Conservation (phyloP, 768 basidiomycete species). For the Flagelloscypha sp. region DNA sequence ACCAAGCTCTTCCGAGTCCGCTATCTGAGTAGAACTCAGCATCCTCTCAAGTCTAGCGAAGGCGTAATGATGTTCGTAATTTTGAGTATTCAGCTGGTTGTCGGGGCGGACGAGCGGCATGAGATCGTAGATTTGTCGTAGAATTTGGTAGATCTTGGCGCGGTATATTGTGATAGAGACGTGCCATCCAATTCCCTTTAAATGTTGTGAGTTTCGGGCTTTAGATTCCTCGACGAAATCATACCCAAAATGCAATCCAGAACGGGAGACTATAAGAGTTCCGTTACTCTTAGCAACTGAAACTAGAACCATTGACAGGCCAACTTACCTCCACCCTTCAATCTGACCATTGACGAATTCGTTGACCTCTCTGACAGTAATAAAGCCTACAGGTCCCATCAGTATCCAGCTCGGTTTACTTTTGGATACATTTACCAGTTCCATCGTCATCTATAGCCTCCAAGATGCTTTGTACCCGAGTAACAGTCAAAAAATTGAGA, state of each 20-base stretch:
- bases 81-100: conserved; percentile 10
- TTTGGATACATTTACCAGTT: no score
- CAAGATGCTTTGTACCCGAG: conserved; percentile 31
- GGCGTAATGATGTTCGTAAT: no score
- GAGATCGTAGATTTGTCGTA: conserved; percentile 9
- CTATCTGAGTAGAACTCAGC: conserved; percentile 13
- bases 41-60: conserved; percentile 13
- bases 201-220: no score
- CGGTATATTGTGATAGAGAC: conserved; percentile 14
- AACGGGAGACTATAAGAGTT: conserved; percentile 14
- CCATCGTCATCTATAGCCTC: conserved; percentile 36
- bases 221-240: no score
- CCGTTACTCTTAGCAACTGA: no score
- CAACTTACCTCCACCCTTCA: conserved; percentile 26
- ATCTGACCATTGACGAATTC: conserved; percentile 25
- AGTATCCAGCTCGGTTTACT: no score
- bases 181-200: conserved; percentile 17
- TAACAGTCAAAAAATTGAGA: conserved; percentile 29
- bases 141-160: conserved; percentile 12
- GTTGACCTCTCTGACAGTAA: conserved; percentile 34
- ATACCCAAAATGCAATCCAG: conserved; percentile 24
- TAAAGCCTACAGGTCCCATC: no score
- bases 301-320: no score
- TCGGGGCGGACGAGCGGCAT: conserved; percentile 6
- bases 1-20: neutral